phyloP scores from a whole-genome alignment of 768 basidiomycete genomes.

The Suillus fuscotomentosus region DNA sequence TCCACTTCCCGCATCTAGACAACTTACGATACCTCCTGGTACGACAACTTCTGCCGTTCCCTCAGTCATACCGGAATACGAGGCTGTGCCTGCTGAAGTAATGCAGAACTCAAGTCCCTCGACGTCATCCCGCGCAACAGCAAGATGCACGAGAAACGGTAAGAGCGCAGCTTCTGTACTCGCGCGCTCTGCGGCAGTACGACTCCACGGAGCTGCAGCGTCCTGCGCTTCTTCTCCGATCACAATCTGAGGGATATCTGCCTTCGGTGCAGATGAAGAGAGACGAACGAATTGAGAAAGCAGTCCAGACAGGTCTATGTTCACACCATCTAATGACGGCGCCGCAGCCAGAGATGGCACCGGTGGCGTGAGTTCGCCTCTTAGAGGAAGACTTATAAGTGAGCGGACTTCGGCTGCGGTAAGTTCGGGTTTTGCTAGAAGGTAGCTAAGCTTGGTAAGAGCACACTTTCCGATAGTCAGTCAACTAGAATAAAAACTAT shows the following conservation, averaged over 20 bases:
- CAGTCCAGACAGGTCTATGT: constrained; percentile 62
- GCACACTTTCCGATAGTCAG: constrained; percentile 60
- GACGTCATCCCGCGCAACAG: constrained; percentile 68
- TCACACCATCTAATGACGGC: constrained; percentile 41
- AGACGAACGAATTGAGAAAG: constrained; percentile 70
- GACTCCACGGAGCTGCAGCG: constrained; percentile 66
- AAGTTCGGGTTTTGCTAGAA: constrained; percentile 84
- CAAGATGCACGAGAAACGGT: constrained; percentile 78
- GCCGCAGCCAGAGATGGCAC: constrained; percentile 43
- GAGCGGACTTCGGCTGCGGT: constrained; percentile 64
- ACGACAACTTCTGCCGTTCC: constrained; percentile 29
- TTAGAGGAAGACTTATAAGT: constrained; percentile 74
- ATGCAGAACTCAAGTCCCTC: constrained; percentile 65
- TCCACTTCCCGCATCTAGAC: constrained; percentile 66
- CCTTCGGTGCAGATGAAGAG: constrained; percentile 39
- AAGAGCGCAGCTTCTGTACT: constrained; percentile 68
- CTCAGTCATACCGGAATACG: constrained; percentile 23
- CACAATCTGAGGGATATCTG: constrained; percentile 33
- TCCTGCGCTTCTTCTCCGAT: constrained; percentile 40
- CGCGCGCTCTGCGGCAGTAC: constrained; percentile 74
- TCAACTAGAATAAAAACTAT: background rate
- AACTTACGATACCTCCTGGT: constrained; percentile 72
- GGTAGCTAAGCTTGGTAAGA: constrained; percentile 84
- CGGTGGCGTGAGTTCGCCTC: constrained; percentile 80
- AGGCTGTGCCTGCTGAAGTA: constrained; percentile 5